Evolutionary conservation across 2,329 filamentous ascomycete species (phyloP).

Genomic region (Diaporthe batatas): DNA sequence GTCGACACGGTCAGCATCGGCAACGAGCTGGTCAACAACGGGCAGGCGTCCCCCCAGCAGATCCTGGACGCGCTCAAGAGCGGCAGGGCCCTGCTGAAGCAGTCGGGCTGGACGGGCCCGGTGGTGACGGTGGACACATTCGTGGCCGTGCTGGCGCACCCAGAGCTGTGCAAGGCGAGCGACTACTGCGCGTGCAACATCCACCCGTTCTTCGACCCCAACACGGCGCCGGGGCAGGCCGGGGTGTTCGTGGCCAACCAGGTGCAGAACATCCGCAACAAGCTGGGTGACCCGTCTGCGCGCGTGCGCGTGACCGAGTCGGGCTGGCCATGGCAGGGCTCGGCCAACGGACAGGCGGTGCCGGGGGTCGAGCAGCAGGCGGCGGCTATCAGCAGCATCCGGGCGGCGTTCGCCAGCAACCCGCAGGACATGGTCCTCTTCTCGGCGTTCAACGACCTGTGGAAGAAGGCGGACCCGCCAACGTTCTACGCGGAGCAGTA

Average conservation of each 20-base stretch:
- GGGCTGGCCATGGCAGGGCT: slow-evolving; percentile 83
- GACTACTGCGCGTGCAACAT: slow-evolving; percentile 87
- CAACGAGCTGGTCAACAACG: slow-evolving; percentile 83
- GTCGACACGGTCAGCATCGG: slow-evolving; percentile 82
- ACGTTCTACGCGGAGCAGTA: slow-evolving; percentile 81
- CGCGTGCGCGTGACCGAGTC: slow-evolving; percentile 82
- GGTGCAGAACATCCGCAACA: slow-evolving; percentile 58
- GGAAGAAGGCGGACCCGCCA: slow-evolving; percentile 75
- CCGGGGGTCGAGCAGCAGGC: slow-evolving; percentile 77
- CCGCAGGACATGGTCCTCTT: slow-evolving; percentile 75
- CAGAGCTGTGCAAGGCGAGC: slow-evolving; percentile 77
- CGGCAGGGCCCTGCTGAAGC: slow-evolving; percentile 70
- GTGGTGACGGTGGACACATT: slow-evolving; percentile 88
- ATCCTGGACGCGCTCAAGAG: slow-evolving; percentile 70
- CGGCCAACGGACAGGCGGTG: slow-evolving; percentile 75
- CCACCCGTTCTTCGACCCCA: slow-evolving; percentile 85
- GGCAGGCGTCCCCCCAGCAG: slow-evolving; percentile 62
- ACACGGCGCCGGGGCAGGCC: slow-evolving; percentile 69
- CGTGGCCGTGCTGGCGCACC: slow-evolving; percentile 74
- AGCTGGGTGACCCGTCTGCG: slow-evolving; percentile 62
- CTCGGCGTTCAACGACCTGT: slow-evolving; percentile 82
- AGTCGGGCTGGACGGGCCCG: slow-evolving; percentile 76
- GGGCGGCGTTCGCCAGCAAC: slow-evolving; percentile 66
- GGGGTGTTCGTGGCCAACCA: slow-evolving; percentile 76
- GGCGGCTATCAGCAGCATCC: slow-evolving; percentile 75